These are phyloP conservation scores for Talaromyces piceae DNA, from an alignment of 2,329 filamentous ascomycete species.

Conservation along the genomic window DNA sequence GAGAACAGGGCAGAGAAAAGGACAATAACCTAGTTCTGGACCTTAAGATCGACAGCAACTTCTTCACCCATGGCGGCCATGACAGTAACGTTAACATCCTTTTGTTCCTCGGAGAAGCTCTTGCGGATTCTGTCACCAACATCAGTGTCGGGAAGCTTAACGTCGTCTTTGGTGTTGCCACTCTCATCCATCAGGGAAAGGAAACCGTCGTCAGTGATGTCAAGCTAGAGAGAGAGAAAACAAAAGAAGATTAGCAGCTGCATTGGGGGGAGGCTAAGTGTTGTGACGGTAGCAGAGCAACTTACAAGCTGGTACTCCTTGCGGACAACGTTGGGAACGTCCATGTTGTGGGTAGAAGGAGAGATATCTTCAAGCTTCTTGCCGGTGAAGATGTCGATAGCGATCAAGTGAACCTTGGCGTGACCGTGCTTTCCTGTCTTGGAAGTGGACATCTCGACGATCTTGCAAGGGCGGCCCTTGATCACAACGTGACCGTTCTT, in stretches of 20 bases:
- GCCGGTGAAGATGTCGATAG: conserved; percentile 97
- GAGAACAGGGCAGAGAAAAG: conserved; percentile 3
- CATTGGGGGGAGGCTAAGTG: conserved; percentile 2
- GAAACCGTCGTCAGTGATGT: conserved; percentile 85
- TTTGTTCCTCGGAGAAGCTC: conserved; percentile 74
- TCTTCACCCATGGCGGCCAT: conserved; percentile 96
- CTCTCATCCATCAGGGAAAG: conserved; percentile 87
- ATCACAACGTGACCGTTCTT: conserved; percentile 99
- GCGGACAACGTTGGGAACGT: conserved; percentile 88
- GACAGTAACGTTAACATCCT: conserved; percentile 88
- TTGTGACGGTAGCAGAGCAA: conserved; percentile 18
- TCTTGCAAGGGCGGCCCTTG: conserved; percentile 99
- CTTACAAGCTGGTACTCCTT: conserved; percentile 91
- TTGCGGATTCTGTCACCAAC: conserved; percentile 77
- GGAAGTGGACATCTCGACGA: conserved; percentile 99
- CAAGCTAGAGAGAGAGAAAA: no score
- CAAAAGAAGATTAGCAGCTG: not conserved
- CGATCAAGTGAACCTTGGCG: conserved; percentile 98
- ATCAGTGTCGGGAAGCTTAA: conserved; percentile 85
- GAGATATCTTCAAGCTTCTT: conserved; percentile 99
- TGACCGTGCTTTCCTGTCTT: conserved; percentile 99
- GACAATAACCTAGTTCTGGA: conserved; percentile 6
- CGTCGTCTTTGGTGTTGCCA: conserved; percentile 86
- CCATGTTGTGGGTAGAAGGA: conserved; percentile 81
- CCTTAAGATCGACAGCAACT: conserved; percentile 67